A percentile compares a stretch with the other conserved stretches of the same genome.
phyloP scores from a whole-genome alignment of 140 eudicot genomes.

The Flaveria floridana region DNA sequence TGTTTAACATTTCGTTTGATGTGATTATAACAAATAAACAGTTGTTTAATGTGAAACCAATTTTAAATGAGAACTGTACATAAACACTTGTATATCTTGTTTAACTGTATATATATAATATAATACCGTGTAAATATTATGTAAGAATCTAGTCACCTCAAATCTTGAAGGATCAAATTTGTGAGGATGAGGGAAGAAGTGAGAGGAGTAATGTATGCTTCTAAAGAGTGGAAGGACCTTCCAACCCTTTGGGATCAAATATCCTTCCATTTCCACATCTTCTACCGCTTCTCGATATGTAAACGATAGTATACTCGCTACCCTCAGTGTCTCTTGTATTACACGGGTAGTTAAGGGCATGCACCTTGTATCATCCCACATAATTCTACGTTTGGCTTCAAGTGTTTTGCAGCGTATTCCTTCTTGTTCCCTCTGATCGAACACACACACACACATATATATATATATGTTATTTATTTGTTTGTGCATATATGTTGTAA shows the following conservation, averaged over 20 bases:
- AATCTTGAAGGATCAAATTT: conserved; percentile 94
- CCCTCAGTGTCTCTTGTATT: conserved; percentile 86
- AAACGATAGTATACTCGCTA: conserved; percentile 74
- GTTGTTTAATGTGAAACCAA: background rate
- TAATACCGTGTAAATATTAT: background rate
- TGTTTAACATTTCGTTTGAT: background rate
- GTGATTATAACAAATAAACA: too few relatives aligned
- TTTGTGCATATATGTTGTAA: too few relatives aligned
- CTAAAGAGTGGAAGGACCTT: conserved; percentile 91
- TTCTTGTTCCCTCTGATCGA: conserved; percentile 68
- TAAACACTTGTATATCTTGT: background rate
- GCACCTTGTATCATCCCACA: conserved; percentile 74
- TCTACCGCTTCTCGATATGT: conserved; percentile 87
- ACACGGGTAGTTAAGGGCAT: conserved; percentile 75
- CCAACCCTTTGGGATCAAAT: conserved; percentile 92
- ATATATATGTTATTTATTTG: background rate
- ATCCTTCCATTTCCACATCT: conserved; percentile 90
- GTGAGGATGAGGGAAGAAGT: conserved; percentile 78
- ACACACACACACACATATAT: too few relatives aligned
- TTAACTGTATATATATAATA: too few relatives aligned
- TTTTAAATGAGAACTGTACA: too few relatives aligned
- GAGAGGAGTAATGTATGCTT: conserved; percentile 73
- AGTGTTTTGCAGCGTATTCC: conserved; percentile 36
- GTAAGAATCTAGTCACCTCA: conserved; percentile 45
- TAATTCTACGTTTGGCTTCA: conserved; percentile 48